phyloP scores from a whole-genome alignment of 352 stramenopile species.

The Aphanomyces stellatus region DNA sequence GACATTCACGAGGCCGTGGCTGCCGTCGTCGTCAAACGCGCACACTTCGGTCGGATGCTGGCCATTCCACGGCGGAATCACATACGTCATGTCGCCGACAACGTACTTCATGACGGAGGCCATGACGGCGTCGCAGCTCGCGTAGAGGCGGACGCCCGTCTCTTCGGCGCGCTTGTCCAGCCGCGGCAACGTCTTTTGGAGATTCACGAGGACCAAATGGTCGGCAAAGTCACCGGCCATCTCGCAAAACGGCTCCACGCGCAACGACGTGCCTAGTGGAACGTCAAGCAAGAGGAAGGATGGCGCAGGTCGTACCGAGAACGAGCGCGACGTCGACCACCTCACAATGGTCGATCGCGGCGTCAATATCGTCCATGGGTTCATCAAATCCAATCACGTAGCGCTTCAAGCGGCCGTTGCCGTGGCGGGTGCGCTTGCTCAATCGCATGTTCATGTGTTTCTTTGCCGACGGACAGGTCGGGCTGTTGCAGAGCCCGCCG shows the following conservation, averaged over 20 bases:
- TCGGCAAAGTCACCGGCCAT: constrained; percentile 73
- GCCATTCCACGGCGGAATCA: constrained; percentile 50
- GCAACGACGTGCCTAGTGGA: constrained; percentile 37
- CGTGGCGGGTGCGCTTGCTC: constrained; percentile 55
- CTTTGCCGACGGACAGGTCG: constrained; percentile 55
- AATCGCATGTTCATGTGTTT: constrained; percentile 48
- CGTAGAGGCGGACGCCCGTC: constrained; percentile 59
- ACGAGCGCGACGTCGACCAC: constrained; percentile 65
- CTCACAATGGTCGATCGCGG: constrained; percentile 72
- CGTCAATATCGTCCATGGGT: constrained; percentile 66
- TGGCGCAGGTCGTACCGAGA: constrained; percentile 25
- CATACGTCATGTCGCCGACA: constrained; percentile 37
- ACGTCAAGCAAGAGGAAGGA: not conserved
- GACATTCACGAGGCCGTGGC: constrained; percentile 71
- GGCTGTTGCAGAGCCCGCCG: constrained; percentile 57
- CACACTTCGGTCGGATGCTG: constrained; percentile 48
- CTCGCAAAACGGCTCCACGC: constrained; percentile 70
- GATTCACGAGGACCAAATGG: constrained; percentile 65
- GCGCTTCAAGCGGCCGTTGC: constrained; percentile 61
- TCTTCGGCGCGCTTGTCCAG: constrained; percentile 55
- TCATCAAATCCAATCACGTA: constrained; percentile 80
- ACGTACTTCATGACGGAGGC: constrained; percentile 63
- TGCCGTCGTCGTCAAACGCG: constrained; percentile 17
- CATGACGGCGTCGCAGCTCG: constrained; percentile 71
- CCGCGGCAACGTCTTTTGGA: constrained; percentile 59